A percentile compares a stretch with the other conserved stretches of the same genome.
Conservation (phyloP, 148 eudicot species). For the Amaranthus cruentus region DNA sequence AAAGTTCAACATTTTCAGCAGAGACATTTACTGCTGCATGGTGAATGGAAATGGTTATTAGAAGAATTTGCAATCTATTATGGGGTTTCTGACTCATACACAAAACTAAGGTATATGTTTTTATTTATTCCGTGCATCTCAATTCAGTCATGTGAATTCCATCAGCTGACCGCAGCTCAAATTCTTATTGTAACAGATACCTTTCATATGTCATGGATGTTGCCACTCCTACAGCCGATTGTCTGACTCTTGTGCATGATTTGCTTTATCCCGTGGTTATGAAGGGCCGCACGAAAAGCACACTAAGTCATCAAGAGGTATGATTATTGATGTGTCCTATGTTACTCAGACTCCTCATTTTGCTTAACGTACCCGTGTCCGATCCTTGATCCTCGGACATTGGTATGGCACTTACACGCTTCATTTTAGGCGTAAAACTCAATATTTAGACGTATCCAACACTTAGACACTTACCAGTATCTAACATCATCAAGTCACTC, state of each 20-base stretch:
- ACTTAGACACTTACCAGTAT: too few species aligned
- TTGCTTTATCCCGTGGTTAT: constrained; percentile 68
- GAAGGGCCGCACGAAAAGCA: constrained; percentile 60
- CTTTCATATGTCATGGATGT: constrained; percentile 97
- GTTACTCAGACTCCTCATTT: too few species aligned
- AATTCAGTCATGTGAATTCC: not conserved
- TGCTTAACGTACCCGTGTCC: too few species aligned
- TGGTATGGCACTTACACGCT: too few species aligned
- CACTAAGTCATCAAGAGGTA: constrained; percentile 97
- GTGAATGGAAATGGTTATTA: constrained; percentile 90
- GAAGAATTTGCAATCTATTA: constrained; percentile 82
- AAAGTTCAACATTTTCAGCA: constrained; percentile 89
- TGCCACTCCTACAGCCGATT: constrained; percentile 96
- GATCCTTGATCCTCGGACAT: too few species aligned
- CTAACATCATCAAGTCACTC: not conserved
- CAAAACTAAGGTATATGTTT: constrained; percentile 62
- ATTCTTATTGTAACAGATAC: constrained; percentile 46
- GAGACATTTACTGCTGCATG: constrained; percentile 67
- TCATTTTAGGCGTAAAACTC: too few species aligned
- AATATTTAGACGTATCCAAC: too few species aligned
- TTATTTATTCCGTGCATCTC: not conserved
- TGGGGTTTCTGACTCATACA: constrained; percentile 93
- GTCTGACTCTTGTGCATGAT: constrained; percentile 72
- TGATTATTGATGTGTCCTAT: constrained; percentile 11
- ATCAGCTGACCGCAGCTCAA: not conserved